Base-by-base conservation (phyloP, 179 eudicot genomes). In the Silene noctiflora region DNA sequence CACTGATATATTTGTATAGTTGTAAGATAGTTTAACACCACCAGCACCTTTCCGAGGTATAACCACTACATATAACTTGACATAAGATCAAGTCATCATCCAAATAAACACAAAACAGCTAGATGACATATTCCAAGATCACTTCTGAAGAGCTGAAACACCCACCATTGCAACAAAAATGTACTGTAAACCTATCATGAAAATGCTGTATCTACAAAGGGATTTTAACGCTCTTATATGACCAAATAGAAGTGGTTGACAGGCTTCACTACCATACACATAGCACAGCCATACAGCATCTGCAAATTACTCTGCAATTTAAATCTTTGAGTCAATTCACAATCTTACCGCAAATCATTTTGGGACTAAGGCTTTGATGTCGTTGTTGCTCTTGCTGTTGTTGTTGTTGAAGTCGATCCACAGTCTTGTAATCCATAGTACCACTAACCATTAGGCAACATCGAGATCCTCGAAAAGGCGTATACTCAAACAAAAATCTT, bases 401-500 rank as follows among this genome's bases (percentile, higher is more conserved):
- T 27, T 20, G 25, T 60, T 64, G 19, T 29, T 19, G 72, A 39
- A 39, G 12, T 68, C 72, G 31, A 81, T 84, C 75, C 84, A 75
- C 78, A 62, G 84, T 68, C 84, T 83, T 77, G 75, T 71, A 82
- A 81, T 83, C 88, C 95, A 89, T 92, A 79, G 68, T 74, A 66
- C 82, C 83, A 67, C 89, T 86, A 91, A 81, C 90, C 91, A 79
- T 81, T 83, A 46, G 90, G 91, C 90, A 80, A 87, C 95, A 89
- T 92, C 64, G 82, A 83, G 79, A 81, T 81, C 77, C 75, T 73
- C 63, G 13, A 74, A 11, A 53, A 71, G 56, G 68, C 29, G 39
- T 77, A 77, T 72, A 63, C 76, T 84, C 81, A 74, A 69, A 76
- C 69, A 59, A 78, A 14, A 11, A 81, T 44, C 19, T 59, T 69